phyloP scores from a whole-genome alignment of 345 rosid genomes.

The Citrus medica region DNA sequence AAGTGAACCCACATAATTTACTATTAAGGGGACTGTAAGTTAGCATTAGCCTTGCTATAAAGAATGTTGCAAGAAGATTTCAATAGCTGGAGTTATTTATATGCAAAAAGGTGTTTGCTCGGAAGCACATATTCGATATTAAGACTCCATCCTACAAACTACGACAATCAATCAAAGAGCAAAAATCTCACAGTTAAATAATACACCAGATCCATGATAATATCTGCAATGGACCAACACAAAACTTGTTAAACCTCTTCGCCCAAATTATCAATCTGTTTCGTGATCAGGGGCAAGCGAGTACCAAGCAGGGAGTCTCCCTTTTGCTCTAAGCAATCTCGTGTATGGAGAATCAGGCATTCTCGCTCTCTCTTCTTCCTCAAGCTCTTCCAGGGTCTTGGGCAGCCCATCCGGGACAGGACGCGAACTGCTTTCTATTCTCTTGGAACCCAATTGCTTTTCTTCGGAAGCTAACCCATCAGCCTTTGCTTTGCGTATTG shows the following conservation, averaged over 20 bases:
- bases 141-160: neutral
- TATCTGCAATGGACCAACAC: neutral
- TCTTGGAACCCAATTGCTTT: conserved; percentile 22
- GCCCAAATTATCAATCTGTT: conserved; percentile 38
- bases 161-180: neutral
- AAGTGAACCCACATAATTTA: too few relatives aligned
- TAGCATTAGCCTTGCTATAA: too few relatives aligned
- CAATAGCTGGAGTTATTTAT: neutral
- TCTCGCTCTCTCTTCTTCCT: conserved; percentile 71
- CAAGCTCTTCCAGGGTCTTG: conserved; percentile 60
- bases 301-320: conserved; percentile 75
- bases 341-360: conserved; percentile 83
- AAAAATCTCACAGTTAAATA: neutral
- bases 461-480: conserved; percentile 11
- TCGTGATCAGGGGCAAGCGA: conserved; percentile 71
- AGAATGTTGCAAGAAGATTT: neutral
- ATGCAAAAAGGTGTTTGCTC: neutral
- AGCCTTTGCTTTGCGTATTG: conserved; percentile 35
- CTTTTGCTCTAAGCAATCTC: conserved; percentile 62
- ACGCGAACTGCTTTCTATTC: conserved; percentile 19
- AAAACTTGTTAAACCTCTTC: neutral
- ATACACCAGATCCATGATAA: neutral
- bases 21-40: too few relatives aligned
- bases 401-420: conserved; percentile 87
- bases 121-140: neutral